Base-by-base conservation (phyloP, 192 early-diverging fungal genomes). In the Endogone sp. region DNA sequence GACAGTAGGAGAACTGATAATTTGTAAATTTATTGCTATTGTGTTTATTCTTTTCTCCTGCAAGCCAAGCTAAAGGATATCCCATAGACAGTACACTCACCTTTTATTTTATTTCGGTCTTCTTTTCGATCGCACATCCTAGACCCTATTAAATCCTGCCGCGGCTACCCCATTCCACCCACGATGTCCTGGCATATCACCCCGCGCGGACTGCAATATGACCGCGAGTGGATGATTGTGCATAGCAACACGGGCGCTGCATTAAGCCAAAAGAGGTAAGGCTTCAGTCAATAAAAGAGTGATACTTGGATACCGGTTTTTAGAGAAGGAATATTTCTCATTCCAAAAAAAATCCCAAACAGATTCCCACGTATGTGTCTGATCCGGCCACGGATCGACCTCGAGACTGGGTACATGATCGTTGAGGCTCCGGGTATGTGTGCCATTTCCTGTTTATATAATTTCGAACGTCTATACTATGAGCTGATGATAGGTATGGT, bases 91-190 rank as follows among this genome's bases (percentile, higher is more conserved):
- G 16, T 11, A 11, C 16, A 1, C 37, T 11, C 6, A 11, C 16
- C 37, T 13, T 49, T 66, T 58, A 29, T 31, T 65, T 32, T 10
- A 24, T 49, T n/a, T 32, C 24, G 26, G 29, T 69, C 25, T 37
- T 20, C 3, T 16, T 27, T 84, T 4, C 0, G 8, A 10, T 29
- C 29, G 23, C 20, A 83, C 10, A 57, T 62, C 9, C 62, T 90
- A n/a, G 91, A 85, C 57, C 94, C 94, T 0, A 83, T 95, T 66
- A 95, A 95, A 74, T 91, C 91, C 28, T 95, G 94, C 68, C 86
- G 75, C 22, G 87, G 84, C 22, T 89, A 78, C 79, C 79, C 65
- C 72, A 81, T 88, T 11, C 69, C 73, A 21, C 4, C n/a, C 10
- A 62, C 56, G 20, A 56, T 56, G 4, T 60, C 75, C 6, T 92